Base-by-base conservation (phyloP, 805 yeast species). In the Cyberlindnera amylophila region DNA sequence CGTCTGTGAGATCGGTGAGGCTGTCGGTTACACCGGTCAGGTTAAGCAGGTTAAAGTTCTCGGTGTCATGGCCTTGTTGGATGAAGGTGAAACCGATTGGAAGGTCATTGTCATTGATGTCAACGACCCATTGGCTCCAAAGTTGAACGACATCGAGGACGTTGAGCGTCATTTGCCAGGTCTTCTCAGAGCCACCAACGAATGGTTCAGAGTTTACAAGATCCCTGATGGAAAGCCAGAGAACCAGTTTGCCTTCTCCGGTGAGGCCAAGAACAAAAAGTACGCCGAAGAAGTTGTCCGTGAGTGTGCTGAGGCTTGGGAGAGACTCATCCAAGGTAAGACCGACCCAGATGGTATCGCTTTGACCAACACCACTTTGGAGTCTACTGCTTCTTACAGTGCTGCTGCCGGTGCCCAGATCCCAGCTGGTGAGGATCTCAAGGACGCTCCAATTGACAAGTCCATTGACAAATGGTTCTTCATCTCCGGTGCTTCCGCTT, bases 391-490 rank as follows among this genome's bases (percentile, higher is more conserved):
- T 36, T 52, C 79, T 48, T 78, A 65, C 72, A 58, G 75, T 34
- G 72, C 75, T 42, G 53, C 74, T 42, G 65, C 67, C 42, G 69
- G 67, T 41, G 55, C 70, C 45, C 73, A 67, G 44, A 63, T 87
- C 45, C 95, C 96, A 55, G 75, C 77, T 45, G 95, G 86, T 58
- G 58, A 77, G 56, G 79, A 84, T 53, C 66, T 71, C 53, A 77
- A 90, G 51, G 89, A 90, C 64, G 96, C 95, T 51, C 95, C 96
- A 69, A 87, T 93, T 66, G 99, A 91, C 75, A 80, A 86, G 71
- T 87, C 96, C 43, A 73, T 91, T 65, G 98, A 91, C 79, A 91
- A 91, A 74, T 91, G 99, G 99, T 91, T 93, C 79, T 91, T 81
- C 81, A 91, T 91, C 64, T 87, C 91, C 47, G 93, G 91, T 71